Percentiles rank a stretch among this genome's conserved stretches.
These are phyloP conservation scores for Filosporella fistucella DNA, from an alignment of 495 filamentous ascomycete species.

Conservation along the genomic window DNA sequence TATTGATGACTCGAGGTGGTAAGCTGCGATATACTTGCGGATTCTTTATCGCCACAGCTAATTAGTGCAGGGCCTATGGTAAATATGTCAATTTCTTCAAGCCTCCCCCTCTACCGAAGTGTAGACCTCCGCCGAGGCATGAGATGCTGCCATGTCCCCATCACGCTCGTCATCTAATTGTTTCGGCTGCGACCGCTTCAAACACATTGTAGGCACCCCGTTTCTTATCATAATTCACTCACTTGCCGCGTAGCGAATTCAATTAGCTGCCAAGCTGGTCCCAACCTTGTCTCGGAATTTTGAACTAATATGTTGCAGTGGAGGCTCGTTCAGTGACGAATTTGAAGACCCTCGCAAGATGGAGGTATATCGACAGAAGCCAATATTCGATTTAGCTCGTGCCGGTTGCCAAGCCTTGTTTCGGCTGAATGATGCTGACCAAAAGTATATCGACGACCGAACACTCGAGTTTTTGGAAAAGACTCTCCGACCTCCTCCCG, in stretches of 20 bases:
- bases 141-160: constrained; percentile 69
- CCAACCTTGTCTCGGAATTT: too few species aligned
- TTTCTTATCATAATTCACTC: too few species aligned
- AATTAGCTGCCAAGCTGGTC: too few species aligned
- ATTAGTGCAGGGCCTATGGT: constrained; percentile 55
- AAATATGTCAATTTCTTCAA: constrained; percentile 61
- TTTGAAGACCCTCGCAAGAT: constrained; percentile 43
- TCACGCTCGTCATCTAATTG: constrained; percentile 59
- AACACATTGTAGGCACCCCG: too few species aligned
- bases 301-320: too few species aligned
- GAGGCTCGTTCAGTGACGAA: constrained; percentile 44
- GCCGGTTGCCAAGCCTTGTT: constrained; percentile 64
- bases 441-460: constrained; percentile 46
- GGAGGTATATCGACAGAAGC: constrained; percentile 41
- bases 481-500: constrained; percentile 27
- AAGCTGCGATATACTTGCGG: constrained; percentile 4
- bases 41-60: not conserved
- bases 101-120: constrained; percentile 50
- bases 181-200: constrained; percentile 56
- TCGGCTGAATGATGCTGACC: constrained; percentile 50
- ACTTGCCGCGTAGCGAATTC: too few species aligned
- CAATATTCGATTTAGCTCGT: constrained; percentile 56
- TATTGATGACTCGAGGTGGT: constrained; percentile 71
- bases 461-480: constrained; percentile 40
- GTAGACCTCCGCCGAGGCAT: constrained; percentile 54